Conservation (phyloP, 106 monocot genomes). For the Dactylorhiza incarnata region DNA sequence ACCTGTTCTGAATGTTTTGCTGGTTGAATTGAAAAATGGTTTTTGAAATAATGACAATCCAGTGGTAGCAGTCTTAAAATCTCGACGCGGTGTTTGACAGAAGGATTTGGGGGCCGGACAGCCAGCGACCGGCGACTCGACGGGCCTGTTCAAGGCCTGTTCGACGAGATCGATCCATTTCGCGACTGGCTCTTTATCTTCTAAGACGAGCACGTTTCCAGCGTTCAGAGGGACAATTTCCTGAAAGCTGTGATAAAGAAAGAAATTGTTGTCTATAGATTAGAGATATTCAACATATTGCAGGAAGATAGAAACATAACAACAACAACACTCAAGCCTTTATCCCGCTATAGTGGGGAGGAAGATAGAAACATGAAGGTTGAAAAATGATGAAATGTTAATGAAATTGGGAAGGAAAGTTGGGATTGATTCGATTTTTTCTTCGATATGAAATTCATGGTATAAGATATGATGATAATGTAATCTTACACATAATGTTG, state of each 20-base stretch:
- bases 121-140: not conserved
- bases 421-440: no score
- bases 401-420: no score
- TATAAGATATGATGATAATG: no score
- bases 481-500: no score
- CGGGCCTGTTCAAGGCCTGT: slow-evolving; percentile 35
- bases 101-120: not conserved
- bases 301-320: no score
- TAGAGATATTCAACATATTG: not conserved
- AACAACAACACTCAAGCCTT: no score
- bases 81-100: slow-evolving; percentile 18
- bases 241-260: slow-evolving; percentile 38
- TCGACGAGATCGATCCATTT: slow-evolving; percentile 58
- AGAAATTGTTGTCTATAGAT: not conserved
- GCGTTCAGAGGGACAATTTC: slow-evolving; percentile 72
- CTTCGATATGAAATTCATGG: no score
- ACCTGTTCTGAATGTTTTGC: slow-evolving; percentile 36
- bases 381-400: no score
- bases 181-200: slow-evolving; percentile 50
- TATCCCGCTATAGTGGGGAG: no score
- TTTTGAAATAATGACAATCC: slow-evolving; percentile 39
- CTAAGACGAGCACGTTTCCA: slow-evolving; percentile 56
- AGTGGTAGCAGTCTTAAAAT: slow-evolving; percentile 7
- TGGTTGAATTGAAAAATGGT: slow-evolving; percentile 41
- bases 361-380: no score